phyloP scores from a whole-genome alignment of 495 filamentous ascomycete species.

The Aspergillus cristatus region DNA sequence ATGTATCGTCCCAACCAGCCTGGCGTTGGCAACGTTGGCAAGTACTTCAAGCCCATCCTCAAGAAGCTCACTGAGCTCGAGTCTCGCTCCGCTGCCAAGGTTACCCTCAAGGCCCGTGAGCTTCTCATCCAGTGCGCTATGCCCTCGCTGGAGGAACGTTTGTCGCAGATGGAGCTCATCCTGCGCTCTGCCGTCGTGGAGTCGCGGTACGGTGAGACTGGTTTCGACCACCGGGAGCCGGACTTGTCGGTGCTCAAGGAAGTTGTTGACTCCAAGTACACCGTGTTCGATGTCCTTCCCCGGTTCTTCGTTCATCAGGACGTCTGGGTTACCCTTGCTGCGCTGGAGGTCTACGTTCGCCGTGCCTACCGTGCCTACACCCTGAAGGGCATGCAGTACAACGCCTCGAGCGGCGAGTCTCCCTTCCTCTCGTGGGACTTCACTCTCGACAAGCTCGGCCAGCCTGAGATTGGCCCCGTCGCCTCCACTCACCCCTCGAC shows the following conservation, averaged over 20 bases:
- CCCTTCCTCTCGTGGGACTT: slow-evolving; percentile 95
- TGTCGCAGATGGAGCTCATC: slow-evolving; percentile 97
- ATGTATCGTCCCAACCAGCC: slow-evolving; percentile 95
- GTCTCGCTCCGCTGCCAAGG: slow-evolving; percentile 83
- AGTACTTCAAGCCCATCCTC: slow-evolving; percentile 75
- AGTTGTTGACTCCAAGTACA: slow-evolving; percentile 96
- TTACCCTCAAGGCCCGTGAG: slow-evolving; percentile 92
- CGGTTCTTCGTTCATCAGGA: slow-evolving; percentile 91
- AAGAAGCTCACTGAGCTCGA: slow-evolving; percentile 87
- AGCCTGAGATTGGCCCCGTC: slow-evolving; percentile 75
- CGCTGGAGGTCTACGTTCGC: slow-evolving; percentile 91
- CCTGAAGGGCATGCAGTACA: slow-evolving; percentile 80
- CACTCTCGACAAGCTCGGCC: slow-evolving; percentile 79
- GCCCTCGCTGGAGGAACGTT: slow-evolving; percentile 89
- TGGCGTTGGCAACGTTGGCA: slow-evolving; percentile 74
- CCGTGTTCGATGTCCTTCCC: slow-evolving; percentile 91
- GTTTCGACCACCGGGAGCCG: slow-evolving; percentile 93
- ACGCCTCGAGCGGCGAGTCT: slow-evolving; percentile 56
- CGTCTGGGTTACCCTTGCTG: slow-evolving; percentile 88
- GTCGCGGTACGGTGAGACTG: slow-evolving; percentile 91
- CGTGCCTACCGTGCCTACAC: slow-evolving; percentile 94
- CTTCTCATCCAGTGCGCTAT: slow-evolving; percentile 94
- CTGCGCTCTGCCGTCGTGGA: slow-evolving; percentile 94
- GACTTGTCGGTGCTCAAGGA: slow-evolving; percentile 82
- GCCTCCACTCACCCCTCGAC: slow-evolving; percentile 70